Conservation (phyloP, 371 early-diverging fungal genomes). For the Mucor sp. region DNA sequence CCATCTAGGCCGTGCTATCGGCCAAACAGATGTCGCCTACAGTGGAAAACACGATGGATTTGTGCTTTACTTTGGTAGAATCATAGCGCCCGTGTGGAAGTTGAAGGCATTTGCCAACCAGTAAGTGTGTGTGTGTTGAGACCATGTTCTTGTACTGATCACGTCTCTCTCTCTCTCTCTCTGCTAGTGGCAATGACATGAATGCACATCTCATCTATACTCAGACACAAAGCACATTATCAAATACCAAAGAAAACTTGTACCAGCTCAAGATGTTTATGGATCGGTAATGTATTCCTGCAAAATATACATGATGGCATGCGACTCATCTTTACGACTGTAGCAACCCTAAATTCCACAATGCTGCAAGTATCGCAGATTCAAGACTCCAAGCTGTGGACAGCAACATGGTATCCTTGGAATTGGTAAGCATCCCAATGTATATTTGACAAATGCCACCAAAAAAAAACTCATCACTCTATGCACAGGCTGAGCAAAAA, state of each 20-base stretch:
- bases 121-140: conserved; percentile 15
- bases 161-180: not conserved
- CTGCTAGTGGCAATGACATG: not conserved
- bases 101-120: conserved; percentile 41
- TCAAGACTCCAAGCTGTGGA: conserved; percentile 29
- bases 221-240: conserved; percentile 29
- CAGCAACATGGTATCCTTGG: conserved; percentile 21
- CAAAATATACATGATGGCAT: not conserved
- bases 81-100: conserved; percentile 81
- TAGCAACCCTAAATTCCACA: conserved; percentile 37
- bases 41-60: conserved; percentile 81
- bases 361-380: conserved; percentile 27
- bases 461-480: not conserved
- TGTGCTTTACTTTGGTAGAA: conserved; percentile 73
- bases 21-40: conserved; percentile 46
- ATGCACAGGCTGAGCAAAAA: conserved; percentile 65
- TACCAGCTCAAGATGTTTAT: conserved; percentile 52
- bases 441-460: too few species aligned
- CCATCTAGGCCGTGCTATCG: conserved; percentile 37
- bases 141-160: not conserved
- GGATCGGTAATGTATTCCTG: conserved; percentile 32
- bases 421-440: conserved; percentile 22
- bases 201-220: not conserved
- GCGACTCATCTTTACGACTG: not conserved
- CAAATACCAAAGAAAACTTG: conserved; percentile 49